These are phyloP conservation scores for Phragmites australis DNA, from an alignment of 176 grass and related monocot species.

Conservation along the genomic window DNA sequence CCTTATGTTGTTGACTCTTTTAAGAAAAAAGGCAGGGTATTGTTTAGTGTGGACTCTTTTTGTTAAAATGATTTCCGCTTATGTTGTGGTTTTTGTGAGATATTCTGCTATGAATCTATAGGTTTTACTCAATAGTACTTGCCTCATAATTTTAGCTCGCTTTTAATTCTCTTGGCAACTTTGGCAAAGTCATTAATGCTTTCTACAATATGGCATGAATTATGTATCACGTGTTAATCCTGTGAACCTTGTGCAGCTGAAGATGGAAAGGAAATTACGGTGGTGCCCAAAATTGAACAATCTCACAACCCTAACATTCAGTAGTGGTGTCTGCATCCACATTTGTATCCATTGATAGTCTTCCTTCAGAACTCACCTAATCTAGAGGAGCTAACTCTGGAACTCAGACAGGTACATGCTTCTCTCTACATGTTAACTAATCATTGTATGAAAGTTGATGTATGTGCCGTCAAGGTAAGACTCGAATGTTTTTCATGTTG, in stretches of 20 bases:
- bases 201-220: not conserved
- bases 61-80: not conserved
- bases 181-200: not conserved
- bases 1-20: not conserved
- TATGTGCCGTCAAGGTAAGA: not conserved
- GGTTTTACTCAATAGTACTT: not conserved
- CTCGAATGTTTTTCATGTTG: not conserved
- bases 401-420: not conserved
- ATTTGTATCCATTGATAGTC: not conserved
- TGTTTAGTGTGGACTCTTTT: not conserved
- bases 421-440: not conserved
- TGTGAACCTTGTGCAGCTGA: not conserved
- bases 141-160: not conserved
- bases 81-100: not conserved
- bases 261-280: not conserved
- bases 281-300: not conserved
- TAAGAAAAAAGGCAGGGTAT: not conserved
- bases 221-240: not conserved
- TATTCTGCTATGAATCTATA: not conserved
- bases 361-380: conserved; percentile 29
- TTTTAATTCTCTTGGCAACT: not conserved
- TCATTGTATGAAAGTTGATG: not conserved
- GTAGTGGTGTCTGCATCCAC: not conserved
- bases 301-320: not conserved
- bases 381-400: not conserved